Conservation (phyloP, 1,284 basidiomycete species). For the Neonothopanus nambi region DNA sequence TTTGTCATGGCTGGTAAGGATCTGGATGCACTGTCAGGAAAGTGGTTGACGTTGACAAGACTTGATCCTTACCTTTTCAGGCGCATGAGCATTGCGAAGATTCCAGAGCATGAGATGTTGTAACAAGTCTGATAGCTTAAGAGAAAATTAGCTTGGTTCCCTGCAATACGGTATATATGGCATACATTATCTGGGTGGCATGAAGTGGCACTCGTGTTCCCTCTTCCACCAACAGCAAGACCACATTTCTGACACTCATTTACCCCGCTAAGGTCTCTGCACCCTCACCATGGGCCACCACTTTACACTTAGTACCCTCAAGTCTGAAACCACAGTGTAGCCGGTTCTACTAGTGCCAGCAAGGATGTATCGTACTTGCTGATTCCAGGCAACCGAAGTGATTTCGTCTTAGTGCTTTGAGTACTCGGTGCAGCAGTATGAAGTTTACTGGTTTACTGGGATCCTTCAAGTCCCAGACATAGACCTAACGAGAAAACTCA, state of each 20-base stretch:
- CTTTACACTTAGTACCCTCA: constrained; percentile 91
- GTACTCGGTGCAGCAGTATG: constrained; percentile 80
- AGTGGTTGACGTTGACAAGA: neutral
- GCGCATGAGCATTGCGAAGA: constrained; percentile 93
- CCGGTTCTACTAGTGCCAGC: constrained; percentile 94
- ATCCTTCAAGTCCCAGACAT: constrained; percentile 83
- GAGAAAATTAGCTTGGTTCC: constrained; percentile 15
- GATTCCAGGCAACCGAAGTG: constrained; percentile 95
- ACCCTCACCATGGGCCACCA: constrained; percentile 90
- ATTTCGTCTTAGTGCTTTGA: constrained; percentile 92
- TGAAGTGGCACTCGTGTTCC: constrained; percentile 95
- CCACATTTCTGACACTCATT: constrained; percentile 52
- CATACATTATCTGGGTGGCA: constrained; percentile 97
- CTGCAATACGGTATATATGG: constrained; percentile 10
- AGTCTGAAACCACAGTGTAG: constrained; percentile 97
- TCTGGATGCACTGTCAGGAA: constrained; percentile 43
- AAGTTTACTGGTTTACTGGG: constrained; percentile 77
- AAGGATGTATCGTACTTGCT: constrained; percentile 91
- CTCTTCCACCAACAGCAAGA: constrained; percentile 74
- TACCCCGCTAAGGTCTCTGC: constrained; percentile 71
- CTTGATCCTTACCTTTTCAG: constrained; percentile 70
- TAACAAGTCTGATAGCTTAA: constrained; percentile 90
- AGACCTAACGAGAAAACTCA: constrained; percentile 48
- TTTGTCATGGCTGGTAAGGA: constrained; percentile 93
- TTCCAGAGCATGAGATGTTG: constrained; percentile 98